Evolutionary conservation across 352 stramenopile genomes (phyloP).

Genomic region (Globisporangium mamillatum): DNA sequence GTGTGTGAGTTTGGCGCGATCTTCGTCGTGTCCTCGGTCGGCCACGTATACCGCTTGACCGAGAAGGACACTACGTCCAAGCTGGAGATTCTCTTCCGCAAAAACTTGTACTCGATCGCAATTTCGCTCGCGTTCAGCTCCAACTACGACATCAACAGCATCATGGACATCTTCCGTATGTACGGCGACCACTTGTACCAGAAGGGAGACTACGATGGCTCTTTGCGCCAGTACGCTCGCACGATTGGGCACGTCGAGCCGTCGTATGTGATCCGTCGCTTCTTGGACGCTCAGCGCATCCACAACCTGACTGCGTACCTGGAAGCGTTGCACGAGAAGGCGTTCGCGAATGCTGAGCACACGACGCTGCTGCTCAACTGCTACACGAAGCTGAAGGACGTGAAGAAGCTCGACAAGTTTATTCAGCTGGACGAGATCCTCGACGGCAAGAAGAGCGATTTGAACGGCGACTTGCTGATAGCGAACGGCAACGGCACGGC

Average conservation of each 20-base stretch:
- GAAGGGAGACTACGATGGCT: constrained; percentile 95
- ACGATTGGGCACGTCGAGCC: constrained; percentile 97
- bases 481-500: constrained; percentile 11
- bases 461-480: constrained; percentile 21
- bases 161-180: constrained; percentile 95
- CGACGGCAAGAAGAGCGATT: constrained; percentile 39
- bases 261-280: constrained; percentile 98
- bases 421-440: constrained; percentile 84
- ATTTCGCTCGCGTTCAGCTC: constrained; percentile 96
- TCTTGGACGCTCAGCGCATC: constrained; percentile 96
- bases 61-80: constrained; percentile 96
- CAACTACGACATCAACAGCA: constrained; percentile 93
- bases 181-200: constrained; percentile 98
- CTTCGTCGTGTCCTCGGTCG: constrained; percentile 84
- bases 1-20: constrained; percentile 86
- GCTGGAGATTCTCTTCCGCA: constrained; percentile 95
- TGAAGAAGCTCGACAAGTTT: constrained; percentile 92
- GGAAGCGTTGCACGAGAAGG: constrained; percentile 91
- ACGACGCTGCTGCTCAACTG: constrained; percentile 94
- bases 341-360: constrained; percentile 89
- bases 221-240: constrained; percentile 96
- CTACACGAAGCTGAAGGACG: constrained; percentile 94
- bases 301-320: constrained; percentile 96
- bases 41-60: constrained; percentile 90
- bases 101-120: constrained; percentile 97